Evolutionary conservation across 345 rosid genomes (phyloP).

Genomic region (Eucalyptus marginata): DNA sequence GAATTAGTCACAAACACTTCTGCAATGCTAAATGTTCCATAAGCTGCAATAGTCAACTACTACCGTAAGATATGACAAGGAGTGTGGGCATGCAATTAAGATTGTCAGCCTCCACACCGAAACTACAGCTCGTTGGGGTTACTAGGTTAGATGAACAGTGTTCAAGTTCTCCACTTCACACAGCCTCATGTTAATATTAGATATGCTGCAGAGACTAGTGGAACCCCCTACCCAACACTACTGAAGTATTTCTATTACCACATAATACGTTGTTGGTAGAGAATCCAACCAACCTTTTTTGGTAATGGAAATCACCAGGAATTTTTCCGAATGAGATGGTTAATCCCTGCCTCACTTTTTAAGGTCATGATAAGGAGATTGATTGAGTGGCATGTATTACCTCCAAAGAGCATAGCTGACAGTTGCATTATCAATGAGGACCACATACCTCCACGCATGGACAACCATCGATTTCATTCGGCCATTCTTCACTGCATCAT

Average conservation of each 20-base stretch:
- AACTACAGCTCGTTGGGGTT: not conserved
- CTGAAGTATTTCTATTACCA: not conserved
- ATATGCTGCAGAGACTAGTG: not conserved
- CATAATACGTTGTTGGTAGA: not conserved
- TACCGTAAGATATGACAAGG: not conserved
- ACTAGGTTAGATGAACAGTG: not conserved
- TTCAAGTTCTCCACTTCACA: not conserved
- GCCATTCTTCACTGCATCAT: no score
- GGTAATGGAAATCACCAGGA: not conserved
- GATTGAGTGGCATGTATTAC: no score
- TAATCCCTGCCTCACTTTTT: not conserved
- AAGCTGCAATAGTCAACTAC: conserved; percentile 38
- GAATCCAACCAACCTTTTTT: not conserved
- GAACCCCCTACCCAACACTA: not conserved
- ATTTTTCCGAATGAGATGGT: not conserved
- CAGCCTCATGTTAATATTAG: not conserved
- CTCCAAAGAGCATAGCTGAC: no score
- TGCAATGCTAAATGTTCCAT: conserved; percentile 72
- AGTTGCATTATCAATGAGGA: no score
- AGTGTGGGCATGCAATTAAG: not conserved
- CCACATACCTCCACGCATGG: no score
- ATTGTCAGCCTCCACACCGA: not conserved
- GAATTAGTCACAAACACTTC: conserved; percentile 68
- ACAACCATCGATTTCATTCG: no score
- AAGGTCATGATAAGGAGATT: no score